Percentiles rank a stretch among this genome's conserved stretches.
Conservation (phyloP, 805 yeast genomes). For the Candida ortonii region DNA sequence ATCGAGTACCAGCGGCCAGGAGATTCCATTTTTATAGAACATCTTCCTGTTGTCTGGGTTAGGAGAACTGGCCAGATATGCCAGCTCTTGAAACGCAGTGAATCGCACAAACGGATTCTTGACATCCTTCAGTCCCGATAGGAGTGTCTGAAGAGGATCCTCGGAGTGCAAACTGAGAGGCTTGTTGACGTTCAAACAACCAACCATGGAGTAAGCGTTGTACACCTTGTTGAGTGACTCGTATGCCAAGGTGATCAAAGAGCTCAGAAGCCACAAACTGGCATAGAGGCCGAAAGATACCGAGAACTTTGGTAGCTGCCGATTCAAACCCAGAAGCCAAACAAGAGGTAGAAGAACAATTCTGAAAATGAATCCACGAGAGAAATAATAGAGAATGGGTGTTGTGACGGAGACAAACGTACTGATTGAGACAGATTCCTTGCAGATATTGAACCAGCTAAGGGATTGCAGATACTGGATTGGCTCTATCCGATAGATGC, state of each 20-base stretch:
- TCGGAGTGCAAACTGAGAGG: slow-evolving; percentile 58
- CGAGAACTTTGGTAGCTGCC: slow-evolving; percentile 38
- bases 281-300: slow-evolving; percentile 33
- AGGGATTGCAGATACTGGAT: slow-evolving; percentile 25
- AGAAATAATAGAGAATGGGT: slow-evolving; percentile 40
- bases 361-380: slow-evolving; percentile 43
- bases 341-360: slow-evolving; percentile 32
- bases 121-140: slow-evolving; percentile 58
- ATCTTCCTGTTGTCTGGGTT: slow-evolving; percentile 47
- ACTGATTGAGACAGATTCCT: slow-evolving; percentile 38
- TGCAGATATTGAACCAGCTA: slow-evolving; percentile 32
- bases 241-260: slow-evolving; percentile 42
- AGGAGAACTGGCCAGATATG: slow-evolving; percentile 54
- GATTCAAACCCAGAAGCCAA: slow-evolving; percentile 37
- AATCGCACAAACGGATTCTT: slow-evolving; percentile 47
- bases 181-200: slow-evolving; percentile 66
- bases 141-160: slow-evolving; percentile 60
- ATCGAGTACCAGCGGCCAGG: slow-evolving; percentile 58
- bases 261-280: slow-evolving; percentile 34
- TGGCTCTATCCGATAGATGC: slow-evolving; percentile 41
- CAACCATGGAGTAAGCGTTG: slow-evolving; percentile 65
- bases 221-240: slow-evolving; percentile 57
- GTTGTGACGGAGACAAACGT: slow-evolving; percentile 28
- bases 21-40: slow-evolving; percentile 45
- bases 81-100: slow-evolving; percentile 75